phyloP scores from a whole-genome alignment of 2,329 filamentous ascomycete genomes.

The Aspergillus luchuensis region DNA sequence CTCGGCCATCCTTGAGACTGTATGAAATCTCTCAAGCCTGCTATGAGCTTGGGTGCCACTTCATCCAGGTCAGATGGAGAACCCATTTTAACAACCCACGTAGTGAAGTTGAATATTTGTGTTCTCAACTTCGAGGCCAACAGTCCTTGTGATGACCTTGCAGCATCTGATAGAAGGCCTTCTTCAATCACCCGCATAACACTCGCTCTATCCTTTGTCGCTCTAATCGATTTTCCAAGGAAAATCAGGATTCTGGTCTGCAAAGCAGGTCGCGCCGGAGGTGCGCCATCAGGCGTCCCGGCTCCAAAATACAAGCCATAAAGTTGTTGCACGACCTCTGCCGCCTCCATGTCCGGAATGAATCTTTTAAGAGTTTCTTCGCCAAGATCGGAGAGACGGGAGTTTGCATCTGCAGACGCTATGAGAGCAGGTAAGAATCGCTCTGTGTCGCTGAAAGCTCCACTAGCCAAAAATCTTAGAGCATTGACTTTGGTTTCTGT shows the following conservation, averaged over 20 bases:
- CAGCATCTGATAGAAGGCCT: conserved; percentile 56
- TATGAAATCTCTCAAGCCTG: conserved; percentile 71
- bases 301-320: conserved; percentile 74
- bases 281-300: conserved; percentile 43
- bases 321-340: conserved; percentile 62
- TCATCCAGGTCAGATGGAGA: conserved; percentile 60
- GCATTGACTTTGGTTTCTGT: conserved; percentile 70
- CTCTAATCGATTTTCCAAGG: conserved; percentile 73
- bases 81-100: conserved; percentile 80
- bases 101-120: conserved; percentile 81
- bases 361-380: conserved; percentile 86
- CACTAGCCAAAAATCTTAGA: conserved; percentile 75
- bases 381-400: conserved; percentile 76
- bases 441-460: conserved; percentile 80
- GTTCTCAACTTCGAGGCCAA: conserved; percentile 78
- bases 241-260: conserved; percentile 75
- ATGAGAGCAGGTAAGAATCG: conserved; percentile 82
- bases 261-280: conserved; percentile 65
- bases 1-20: conserved; percentile 80
- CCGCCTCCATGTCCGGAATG: conserved; percentile 68
- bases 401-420: conserved; percentile 80
- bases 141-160: conserved; percentile 58
- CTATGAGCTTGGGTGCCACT: conserved; percentile 69
- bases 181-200: conserved; percentile 71
- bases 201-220: conserved; percentile 68